Conservation (phyloP, 2,329 filamentous ascomycete genomes). For the Emergomyces pasteurianus region DNA sequence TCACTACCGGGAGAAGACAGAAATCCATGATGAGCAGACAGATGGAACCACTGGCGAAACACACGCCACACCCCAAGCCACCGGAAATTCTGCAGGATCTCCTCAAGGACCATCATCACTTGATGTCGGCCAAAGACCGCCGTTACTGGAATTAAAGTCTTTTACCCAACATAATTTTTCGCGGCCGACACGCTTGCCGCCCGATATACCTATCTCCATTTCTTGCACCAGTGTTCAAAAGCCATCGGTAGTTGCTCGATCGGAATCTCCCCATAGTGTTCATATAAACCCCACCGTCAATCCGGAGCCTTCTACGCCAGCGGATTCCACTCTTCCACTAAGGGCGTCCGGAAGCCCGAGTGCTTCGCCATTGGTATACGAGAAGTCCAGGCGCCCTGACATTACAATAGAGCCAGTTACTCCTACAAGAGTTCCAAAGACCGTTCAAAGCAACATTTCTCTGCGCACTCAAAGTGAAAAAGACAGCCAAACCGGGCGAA, state of each 20-base stretch:
- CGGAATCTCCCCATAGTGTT: slow-evolving; percentile 3
- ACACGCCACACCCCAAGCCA: background rate
- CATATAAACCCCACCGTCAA: background rate
- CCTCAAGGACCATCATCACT: background rate
- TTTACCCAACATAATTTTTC: slow-evolving; percentile 12
- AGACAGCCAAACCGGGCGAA: background rate
- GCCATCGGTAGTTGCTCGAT: slow-evolving; percentile 4
- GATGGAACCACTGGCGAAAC: background rate
- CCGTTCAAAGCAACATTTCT: background rate
- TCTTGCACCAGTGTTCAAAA: slow-evolving; percentile 7
- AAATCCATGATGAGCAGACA: slow-evolving; percentile 13
- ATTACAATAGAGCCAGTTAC: background rate
- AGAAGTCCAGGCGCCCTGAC: slow-evolving; percentile 4
- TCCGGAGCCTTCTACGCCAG: background rate
- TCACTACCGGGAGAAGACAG: slow-evolving; percentile 21
- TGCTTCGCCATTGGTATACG: slow-evolving; percentile 6
- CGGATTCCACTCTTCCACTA: slow-evolving; percentile 2
- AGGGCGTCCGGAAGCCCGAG: slow-evolving; percentile 6
- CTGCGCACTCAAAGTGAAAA: slow-evolving; percentile 1
- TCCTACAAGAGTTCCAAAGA: background rate
- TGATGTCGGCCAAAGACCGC: background rate
- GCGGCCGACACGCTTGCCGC: slow-evolving; percentile 10
- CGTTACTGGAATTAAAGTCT: slow-evolving; percentile 7
- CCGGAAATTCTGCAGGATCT: background rate
- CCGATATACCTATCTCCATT: slow-evolving; percentile 7